Base-by-base conservation (phyloP, 306 rosid species). In the Carpinus viminea region DNA sequence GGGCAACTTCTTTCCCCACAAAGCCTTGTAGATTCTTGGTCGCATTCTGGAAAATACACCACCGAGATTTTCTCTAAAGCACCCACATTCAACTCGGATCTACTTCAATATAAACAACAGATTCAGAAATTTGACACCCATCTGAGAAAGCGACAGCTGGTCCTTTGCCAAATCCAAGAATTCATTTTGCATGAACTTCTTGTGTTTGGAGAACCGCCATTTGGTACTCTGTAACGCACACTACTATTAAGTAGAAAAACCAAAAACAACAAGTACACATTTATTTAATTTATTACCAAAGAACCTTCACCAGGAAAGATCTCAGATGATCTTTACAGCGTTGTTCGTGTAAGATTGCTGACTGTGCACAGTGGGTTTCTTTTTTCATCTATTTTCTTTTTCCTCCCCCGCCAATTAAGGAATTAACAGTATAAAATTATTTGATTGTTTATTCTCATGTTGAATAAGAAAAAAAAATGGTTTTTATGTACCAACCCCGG, bases 221-320 rank as follows among this genome's bases (percentile, higher is more conserved):
- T 36, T 7, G 48, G 11, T 38, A 65, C 71, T 1, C 26, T 8
- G 5, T 16, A 16, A 17, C 47, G 1, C 21, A 38, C 50, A 5
- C 18, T 13, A 1, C 17, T 34, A 12, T 11, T 9, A 2, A 31
- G 7, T 21, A 8, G 7, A 7, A 11, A 57, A 21, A 57, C 8
- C 17, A 1, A 54, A 48, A 11, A 48, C 11, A 59, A 21, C 65
- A 24, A 59, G 28, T 59, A 59, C 6, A 59, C 28, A 24, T 59
- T 20, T 59, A 59, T 59, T 59, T 24, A 24, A 24, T 24, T 41
- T 59, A 59, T 6, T 36, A 59, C 34, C 65, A 59, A 53, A 24
- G 21, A 66, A 36, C 84, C 81, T 65, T 55, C 81, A 16, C 81
- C 78, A 48, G 79, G 15, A 71, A 28, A 79, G 73, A 79, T 79